A percentile compares a stretch with the other conserved stretches of the same genome.
Conservation (phyloP, 208 protist genomes). For the Acanthamoeba sp. region DNA sequence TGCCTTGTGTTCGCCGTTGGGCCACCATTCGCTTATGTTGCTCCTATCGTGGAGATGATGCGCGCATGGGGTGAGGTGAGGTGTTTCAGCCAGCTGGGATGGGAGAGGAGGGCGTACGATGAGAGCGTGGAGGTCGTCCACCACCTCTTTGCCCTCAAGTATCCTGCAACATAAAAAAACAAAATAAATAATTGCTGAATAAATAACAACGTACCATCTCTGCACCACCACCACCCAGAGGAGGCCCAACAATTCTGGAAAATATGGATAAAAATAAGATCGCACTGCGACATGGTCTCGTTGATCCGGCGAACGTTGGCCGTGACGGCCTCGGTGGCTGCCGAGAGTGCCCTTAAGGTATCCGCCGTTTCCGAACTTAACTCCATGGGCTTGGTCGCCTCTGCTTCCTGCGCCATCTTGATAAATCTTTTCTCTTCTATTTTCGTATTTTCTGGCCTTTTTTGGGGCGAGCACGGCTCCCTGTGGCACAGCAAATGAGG, state of each 20-base stretch:
- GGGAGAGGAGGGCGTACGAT: not conserved
- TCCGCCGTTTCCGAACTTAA: not conserved
- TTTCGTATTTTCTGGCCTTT: not conserved
- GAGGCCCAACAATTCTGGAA: not conserved
- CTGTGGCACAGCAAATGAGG: not conserved
- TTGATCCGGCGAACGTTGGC: constrained; percentile 1
- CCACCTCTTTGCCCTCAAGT: not conserved
- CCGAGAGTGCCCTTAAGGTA: not conserved
- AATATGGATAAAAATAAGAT: not conserved
- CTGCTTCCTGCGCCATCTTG: too few relatives aligned
- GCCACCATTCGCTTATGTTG: not conserved
- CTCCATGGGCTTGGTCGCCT: not conserved
- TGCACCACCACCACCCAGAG: too few relatives aligned
- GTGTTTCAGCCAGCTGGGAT: not conserved
- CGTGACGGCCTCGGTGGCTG: not conserved
- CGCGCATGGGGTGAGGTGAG: not conserved
- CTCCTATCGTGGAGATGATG: not conserved
- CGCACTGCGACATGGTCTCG: not conserved
- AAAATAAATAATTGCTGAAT: not conserved
- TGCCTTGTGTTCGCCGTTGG: not conserved
- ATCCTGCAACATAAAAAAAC: not conserved
- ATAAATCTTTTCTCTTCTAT: too few relatives aligned
- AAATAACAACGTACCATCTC: too few relatives aligned
- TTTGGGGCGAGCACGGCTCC: not conserved
- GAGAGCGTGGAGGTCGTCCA: not conserved